Evolutionary conservation across 2,329 filamentous ascomycete genomes (phyloP), one percentile per base, ranked within the genome.

Genomic region (Ceratocystis lukuohia): DNA sequence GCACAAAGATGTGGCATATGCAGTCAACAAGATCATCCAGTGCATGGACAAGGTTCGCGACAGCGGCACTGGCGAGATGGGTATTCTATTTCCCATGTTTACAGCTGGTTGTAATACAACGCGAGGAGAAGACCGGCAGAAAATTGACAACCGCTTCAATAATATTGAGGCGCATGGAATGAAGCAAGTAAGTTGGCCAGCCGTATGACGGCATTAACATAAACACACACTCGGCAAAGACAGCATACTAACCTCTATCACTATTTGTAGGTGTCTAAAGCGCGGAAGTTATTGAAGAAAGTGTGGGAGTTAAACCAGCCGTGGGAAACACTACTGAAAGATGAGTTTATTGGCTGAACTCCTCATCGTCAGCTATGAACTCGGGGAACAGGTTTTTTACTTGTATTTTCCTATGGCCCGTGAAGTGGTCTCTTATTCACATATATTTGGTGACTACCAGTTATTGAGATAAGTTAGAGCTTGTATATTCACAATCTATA

Each of bases 11-110:
- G 87, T 94, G 0, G 84, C 86, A 70, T 76, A 77, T 10, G 82
- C 84, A 0, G 84, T 92, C 4, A 74, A 78, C 46, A 80, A 83
- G 68, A 87, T 93, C 59, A 77, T 89, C 33, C 76, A 77, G 1
- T 82, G 84, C 41, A 76, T 93, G 68, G 78, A 78, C 25, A 82
- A 81, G 46, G 83, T 94, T 62, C 77, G 84, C 12, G 76, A 80
- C 12, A 87, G 88, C 5, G 86, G 86, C 37, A 85, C 84, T 17
- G 88, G 88, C 0, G 89, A 93, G 74, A 85, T 84, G 7, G 90
- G 88, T 71, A 76, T 89, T 20, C 74, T 94, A 48, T 92, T 94
- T 70, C 89, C 90, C 0, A 85, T 94, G 76, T 94, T 94, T 74
- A 89, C 88, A 0, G 89, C 89, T 0, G 90, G 89, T 0, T 92